phyloP scores from a whole-genome alignment of 495 filamentous ascomycete species.

The Penicillium samsonianum region DNA sequence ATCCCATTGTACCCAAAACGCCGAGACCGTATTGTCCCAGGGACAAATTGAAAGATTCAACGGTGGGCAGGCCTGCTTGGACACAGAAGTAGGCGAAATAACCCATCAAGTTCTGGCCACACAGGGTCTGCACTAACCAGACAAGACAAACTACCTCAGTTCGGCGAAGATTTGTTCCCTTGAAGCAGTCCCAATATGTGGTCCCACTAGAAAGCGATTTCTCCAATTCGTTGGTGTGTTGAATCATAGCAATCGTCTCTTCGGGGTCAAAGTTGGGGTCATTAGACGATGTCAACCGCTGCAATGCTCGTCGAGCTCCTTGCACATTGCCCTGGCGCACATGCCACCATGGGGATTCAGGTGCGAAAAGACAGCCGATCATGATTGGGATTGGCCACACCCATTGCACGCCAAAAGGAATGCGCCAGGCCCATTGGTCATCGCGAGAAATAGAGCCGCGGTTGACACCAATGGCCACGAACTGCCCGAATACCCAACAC shows the following conservation, averaged over 20 bases:
- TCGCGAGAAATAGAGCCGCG: conserved; percentile 50
- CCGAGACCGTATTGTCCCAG: conserved; percentile 67
- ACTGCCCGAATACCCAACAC: conserved; percentile 72
- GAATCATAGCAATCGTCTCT: conserved; percentile 72
- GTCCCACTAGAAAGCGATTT: conserved; percentile 60
- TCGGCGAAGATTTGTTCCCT: conserved; percentile 63
- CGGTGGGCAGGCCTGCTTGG: conserved; percentile 59
- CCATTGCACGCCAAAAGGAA: conserved; percentile 71
- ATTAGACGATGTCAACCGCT: conserved; percentile 53
- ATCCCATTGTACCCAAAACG: conserved; percentile 61
- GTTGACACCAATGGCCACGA: conserved; percentile 66
- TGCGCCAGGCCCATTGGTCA: conserved; percentile 60
- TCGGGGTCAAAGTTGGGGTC: conserved; percentile 60
- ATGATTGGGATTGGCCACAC: conserved; percentile 70
- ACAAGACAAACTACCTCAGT: conserved; percentile 68
- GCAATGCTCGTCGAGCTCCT: conserved; percentile 60
- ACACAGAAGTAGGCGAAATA: conserved; percentile 71
- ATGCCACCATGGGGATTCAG: conserved; percentile 76
- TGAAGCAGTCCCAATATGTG: conserved; percentile 67
- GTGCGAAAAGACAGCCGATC: conserved; percentile 62
- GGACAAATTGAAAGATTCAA: conserved; percentile 63
- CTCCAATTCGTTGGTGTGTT: conserved; percentile 68
- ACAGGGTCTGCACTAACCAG: conserved; percentile 73
- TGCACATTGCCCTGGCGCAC: conserved; percentile 62
- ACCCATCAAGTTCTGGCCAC: conserved; percentile 67